Evolutionary conservation across 768 basidiomycete genomes (phyloP).

Genomic region (Suillus weaverae): DNA sequence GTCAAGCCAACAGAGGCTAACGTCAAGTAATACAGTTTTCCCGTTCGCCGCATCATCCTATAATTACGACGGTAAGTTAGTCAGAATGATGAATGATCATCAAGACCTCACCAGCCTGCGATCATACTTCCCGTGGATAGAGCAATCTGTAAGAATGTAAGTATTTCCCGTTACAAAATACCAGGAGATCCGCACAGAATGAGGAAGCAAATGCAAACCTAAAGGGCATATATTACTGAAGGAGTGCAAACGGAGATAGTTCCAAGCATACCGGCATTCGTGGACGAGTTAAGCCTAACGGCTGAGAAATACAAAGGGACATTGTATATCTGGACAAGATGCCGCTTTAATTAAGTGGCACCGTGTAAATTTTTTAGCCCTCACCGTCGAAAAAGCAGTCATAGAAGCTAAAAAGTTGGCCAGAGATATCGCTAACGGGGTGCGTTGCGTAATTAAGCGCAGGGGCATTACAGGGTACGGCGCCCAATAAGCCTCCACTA

Average conservation of each 20-base stretch:
- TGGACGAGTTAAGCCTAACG: slow-evolving; percentile 67
- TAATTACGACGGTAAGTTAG: slow-evolving; percentile 13
- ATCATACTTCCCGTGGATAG: slow-evolving; percentile 83
- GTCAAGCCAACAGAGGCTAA: slow-evolving; percentile 61
- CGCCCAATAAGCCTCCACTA: slow-evolving; percentile 77
- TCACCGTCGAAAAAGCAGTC: slow-evolving; percentile 78
- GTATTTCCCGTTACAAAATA: slow-evolving; percentile 13
- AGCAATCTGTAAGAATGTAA: slow-evolving; percentile 53
- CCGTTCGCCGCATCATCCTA: slow-evolving; percentile 86
- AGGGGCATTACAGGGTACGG: slow-evolving; percentile 91
- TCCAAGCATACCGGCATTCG: slow-evolving; percentile 60
- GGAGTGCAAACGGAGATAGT: background rate
- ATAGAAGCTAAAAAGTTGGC: slow-evolving; percentile 78
- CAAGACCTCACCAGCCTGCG: slow-evolving; percentile 71
- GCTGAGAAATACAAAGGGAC: slow-evolving; percentile 88
- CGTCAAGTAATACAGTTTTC: slow-evolving; percentile 79
- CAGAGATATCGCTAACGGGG: slow-evolving; percentile 78
- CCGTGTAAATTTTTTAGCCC: slow-evolving; percentile 13
- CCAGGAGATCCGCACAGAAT: slow-evolving; percentile 59
- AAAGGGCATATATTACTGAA: slow-evolving; percentile 15
- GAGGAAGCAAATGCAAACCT: slow-evolving; percentile 88
- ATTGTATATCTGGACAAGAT: slow-evolving; percentile 66
- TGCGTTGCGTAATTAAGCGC: slow-evolving; percentile 71
- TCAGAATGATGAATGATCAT: slow-evolving; percentile 5
- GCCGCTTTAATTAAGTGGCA: slow-evolving; percentile 9